Base-by-base conservation (phyloP, 2,329 filamentous ascomycete species). In the Botrytis galanthina region DNA sequence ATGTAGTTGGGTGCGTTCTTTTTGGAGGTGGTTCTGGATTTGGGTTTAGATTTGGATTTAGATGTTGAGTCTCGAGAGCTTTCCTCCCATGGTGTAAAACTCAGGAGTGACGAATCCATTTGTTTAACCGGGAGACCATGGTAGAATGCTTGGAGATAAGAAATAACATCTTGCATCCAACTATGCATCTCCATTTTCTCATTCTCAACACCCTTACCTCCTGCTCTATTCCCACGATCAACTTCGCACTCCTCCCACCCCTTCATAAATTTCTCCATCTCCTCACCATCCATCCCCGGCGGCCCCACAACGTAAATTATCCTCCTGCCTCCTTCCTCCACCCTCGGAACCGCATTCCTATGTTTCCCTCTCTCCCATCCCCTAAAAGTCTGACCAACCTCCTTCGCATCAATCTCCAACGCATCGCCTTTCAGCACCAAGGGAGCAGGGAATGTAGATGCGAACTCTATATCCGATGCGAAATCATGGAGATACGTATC, bases 81-180 rank as follows among this genome's bases (percentile, higher is more conserved):
- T 32, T 74, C 71, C 29, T 75, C 64, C 48, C 75, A 73, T 14
- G 69, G 60, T 16, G 73, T 74, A 44, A 79, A 79, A 20, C 61
- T 35, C 4, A 78, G 51, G 5, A 67, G 71, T 22, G 72, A 54
- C 2, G 68, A n/a, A 48, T 74, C 57, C 26, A 79, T 60, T 39
- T 75, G 59, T 70, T 78, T 79, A 26, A 79, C 77, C 4, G 75
- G 75, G 37, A 80, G 59, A 2, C 75, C 76, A 54, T 77, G 72
- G 72, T 80, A 80, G 51, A 79, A 80, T 1, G 76, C 79, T 64
- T 74, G 60, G 2, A 80, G 63, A 70, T 80, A 80, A 2, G 74
- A 68, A 14, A 76, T 37, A 1, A 80, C 60, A 73, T 78, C 74
- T 26, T 73, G 20, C 14, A 61, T 46, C 57, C 63, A 70, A 29